Evolutionary conservation across 345 rosid species (phyloP).

Genomic region (Populus deltoides): DNA sequence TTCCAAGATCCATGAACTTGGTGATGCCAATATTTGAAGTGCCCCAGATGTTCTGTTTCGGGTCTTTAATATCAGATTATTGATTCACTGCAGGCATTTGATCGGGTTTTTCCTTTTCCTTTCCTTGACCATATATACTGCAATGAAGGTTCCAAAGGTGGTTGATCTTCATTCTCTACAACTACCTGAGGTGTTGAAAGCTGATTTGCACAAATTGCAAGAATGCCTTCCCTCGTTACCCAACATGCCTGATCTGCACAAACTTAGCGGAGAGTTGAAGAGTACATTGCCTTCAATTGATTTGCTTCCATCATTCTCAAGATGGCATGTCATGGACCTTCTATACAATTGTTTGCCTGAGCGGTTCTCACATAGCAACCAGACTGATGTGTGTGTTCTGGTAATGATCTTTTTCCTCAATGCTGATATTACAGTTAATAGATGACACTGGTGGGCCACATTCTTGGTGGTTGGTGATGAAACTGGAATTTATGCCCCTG

Average conservation of each 20-base stretch:
- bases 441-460: not conserved
- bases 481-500: not conserved
- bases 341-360: slow-evolving; percentile 87
- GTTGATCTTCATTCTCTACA: slow-evolving; percentile 78
- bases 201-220: slow-evolving; percentile 77
- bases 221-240: slow-evolving; percentile 70
- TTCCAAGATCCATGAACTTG: no score
- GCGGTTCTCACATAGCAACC: slow-evolving; percentile 66
- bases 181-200: slow-evolving; percentile 63
- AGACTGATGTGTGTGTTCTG: slow-evolving; percentile 79
- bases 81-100: slow-evolving; percentile 69
- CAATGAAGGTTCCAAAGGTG: slow-evolving; percentile 68
- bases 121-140: slow-evolving; percentile 82
- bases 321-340: slow-evolving; percentile 78
- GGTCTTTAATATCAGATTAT: not conserved
- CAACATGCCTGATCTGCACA: slow-evolving; percentile 53
- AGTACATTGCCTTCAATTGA: slow-evolving; percentile 39
- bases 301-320: slow-evolving; percentile 38
- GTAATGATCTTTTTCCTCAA: slow-evolving; percentile 38
- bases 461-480: not conserved
- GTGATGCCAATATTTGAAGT: no score
- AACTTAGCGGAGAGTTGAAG: slow-evolving; percentile 44
- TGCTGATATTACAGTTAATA: not conserved
- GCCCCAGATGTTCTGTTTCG: not conserved
- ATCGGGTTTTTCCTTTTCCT: slow-evolving; percentile 95